Evolutionary conservation across 345 rosid genomes (phyloP).

Genomic region (Brassica rapa): DNA sequence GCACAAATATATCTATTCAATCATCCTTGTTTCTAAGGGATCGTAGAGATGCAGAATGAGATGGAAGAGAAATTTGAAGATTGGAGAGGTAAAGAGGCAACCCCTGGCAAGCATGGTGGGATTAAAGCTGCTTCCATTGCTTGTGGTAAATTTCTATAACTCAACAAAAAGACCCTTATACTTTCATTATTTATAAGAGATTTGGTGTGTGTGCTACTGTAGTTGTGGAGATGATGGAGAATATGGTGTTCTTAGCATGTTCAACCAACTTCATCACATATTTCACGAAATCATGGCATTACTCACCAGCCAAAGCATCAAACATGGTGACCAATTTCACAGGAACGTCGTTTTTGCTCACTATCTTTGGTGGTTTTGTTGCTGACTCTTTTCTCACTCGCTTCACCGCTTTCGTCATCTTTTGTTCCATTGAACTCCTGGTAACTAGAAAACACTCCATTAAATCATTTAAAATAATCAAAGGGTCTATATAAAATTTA

Average conservation of each 20-base stretch:
- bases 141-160: constrained; percentile 44
- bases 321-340: constrained; percentile 67
- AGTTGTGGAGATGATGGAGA: constrained; percentile 70
- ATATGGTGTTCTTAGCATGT: constrained; percentile 57
- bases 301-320: constrained; percentile 52
- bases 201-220: constrained; percentile 2
- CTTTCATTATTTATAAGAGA: neutral
- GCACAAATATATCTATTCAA: neutral
- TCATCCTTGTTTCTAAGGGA: neutral
- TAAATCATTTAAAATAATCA: neutral
- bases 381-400: constrained; percentile 58
- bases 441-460: constrained; percentile 31
- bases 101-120: constrained; percentile 52
- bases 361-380: constrained; percentile 62
- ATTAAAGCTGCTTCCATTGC: constrained; percentile 44
- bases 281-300: constrained; percentile 53
- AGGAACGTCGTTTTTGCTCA: constrained; percentile 66
- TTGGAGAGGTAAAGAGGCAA: constrained; percentile 52
- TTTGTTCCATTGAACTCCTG: constrained; percentile 46
- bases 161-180: neutral
- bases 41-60: constrained; percentile 22
- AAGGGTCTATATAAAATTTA: neutral
- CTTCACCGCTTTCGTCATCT: constrained; percentile 49
- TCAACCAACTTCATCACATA: constrained; percentile 55
- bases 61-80: constrained; percentile 44